These are phyloP conservation scores for Blastobotrys elegans DNA, from an alignment of 1,139 yeast genomes.

Conservation along the genomic window DNA sequence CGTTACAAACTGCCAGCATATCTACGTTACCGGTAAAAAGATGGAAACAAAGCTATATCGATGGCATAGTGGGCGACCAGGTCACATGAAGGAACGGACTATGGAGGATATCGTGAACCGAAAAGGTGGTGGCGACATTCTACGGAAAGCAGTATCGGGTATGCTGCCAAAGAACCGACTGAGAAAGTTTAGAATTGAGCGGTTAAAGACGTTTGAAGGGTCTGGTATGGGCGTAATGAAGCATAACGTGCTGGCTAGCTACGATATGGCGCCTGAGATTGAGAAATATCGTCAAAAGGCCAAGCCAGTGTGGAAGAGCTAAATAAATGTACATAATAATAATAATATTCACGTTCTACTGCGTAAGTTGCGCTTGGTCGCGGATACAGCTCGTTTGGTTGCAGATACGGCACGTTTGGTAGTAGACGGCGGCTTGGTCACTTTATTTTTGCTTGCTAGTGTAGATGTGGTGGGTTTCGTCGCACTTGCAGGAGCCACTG, in stretches of 20 bases:
- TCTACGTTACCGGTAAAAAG: slow-evolving; percentile 81
- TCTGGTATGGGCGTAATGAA: slow-evolving; percentile 40
- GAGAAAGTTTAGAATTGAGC: slow-evolving; percentile 71
- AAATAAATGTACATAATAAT: neutral
- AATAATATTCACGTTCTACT: slow-evolving; percentile 6
- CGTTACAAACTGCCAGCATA: slow-evolving; percentile 81
- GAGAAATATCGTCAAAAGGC: neutral
- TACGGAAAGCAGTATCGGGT: slow-evolving; percentile 84
- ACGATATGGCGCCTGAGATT: slow-evolving; percentile 51
- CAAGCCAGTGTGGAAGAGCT: slow-evolving; percentile 3
- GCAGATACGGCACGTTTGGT: slow-evolving; percentile 10
- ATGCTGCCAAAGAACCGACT: slow-evolving; percentile 92
- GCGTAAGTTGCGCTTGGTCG: slow-evolving; percentile 11
- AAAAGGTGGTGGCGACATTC: slow-evolving; percentile 79
- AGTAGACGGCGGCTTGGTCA: slow-evolving; percentile 6
- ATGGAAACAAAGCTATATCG: slow-evolving; percentile 80
- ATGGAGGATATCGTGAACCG: slow-evolving; percentile 74
- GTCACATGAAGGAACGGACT: slow-evolving; percentile 75
- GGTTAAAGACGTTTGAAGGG: slow-evolving; percentile 85
- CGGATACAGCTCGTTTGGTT: slow-evolving; percentile 6
- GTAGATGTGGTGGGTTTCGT: slow-evolving; percentile 2
- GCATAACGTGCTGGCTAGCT: slow-evolving; percentile 77
- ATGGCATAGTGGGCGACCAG: slow-evolving; percentile 88
- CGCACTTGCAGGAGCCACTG: slow-evolving; percentile 2
- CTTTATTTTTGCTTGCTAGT: slow-evolving; percentile 3